Evolutionary conservation across 2,329 filamentous ascomycete genomes (phyloP), one percentile per base, ranked within the genome.

Genomic region (Xylaria sp.): DNA sequence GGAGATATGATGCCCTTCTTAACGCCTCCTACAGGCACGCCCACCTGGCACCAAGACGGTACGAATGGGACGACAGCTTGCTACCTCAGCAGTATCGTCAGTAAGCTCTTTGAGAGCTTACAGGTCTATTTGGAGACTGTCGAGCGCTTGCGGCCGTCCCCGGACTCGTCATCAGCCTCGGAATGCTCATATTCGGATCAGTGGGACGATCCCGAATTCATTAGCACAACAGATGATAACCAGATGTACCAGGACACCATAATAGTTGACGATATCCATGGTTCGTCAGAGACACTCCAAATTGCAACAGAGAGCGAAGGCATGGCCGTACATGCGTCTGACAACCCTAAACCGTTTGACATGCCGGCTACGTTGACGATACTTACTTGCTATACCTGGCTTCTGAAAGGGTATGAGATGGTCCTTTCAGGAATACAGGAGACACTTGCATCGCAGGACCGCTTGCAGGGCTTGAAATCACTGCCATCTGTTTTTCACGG

Each of bases 311-410:
- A 47, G 19, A 46, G 33, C 43, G 13, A 19, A 19, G 29, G 53
- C 29, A n/a, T n/a, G n/a, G n/a, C n/a, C n/a, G 23, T 43, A 27
- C 51, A 43, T 17, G 7, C 37, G 35, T 17, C 37, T 11, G 51
- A 54, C 13, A 10, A 9, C 17, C 13, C 51, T 5, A n/a, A n/a
- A 38, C 51, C 40, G 25, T 55, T 55, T 27, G 53, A 55, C 10
- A 55, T 55, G 53, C 53, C 53, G 21, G 53, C 53, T 29, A 55
- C 41, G 15, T 29, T 55, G 41, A 55, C 53, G 23, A 55, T 55
- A 46, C 53, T 55, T 21, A 55, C 53, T 37, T 55, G 53, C 33
- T 55, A 55, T 38, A 55, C 41, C 23, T 55, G 53, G 53, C 53
- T 55, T 15, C 38, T 55, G 31, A 55, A 55, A 15, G 53, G 53